Evolutionary conservation across 2,329 filamentous ascomycete genomes (phyloP), one percentile per base, ranked within the genome.

Genomic region (Aaosphaeria pasadenensis): DNA sequence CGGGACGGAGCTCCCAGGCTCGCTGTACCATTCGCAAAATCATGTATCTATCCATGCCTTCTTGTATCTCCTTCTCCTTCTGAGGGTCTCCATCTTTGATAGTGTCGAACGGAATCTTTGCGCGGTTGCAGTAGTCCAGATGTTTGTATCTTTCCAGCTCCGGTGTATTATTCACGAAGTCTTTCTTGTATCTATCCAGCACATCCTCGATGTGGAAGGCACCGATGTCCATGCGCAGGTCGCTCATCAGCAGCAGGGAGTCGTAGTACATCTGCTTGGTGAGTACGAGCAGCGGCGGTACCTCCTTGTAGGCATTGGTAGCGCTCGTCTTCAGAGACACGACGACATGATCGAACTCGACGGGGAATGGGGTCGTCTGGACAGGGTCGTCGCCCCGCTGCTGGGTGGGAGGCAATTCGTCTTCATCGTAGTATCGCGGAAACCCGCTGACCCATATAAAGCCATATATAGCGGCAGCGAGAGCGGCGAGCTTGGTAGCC

Each of bases 281-380:
- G 30, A 58, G 54, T 11, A 64, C 52, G 32, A 67, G 50, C 24
- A 56, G 41, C 2, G 67, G 67, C 4, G 80, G 78, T 4, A 84
- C 70, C 58, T 82, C 82, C 24, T 77, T 72, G 52, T 72, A 71
- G 24, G 78, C 74, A 59, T 84, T 77, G 17, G 77, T 80, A 4
- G 80, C 79, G 33, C 80, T 79, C 3, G 81, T 83, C 49, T 77
- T 77, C 55, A 84, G 70, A 13, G 81, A 71, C 5, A 83, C 75
- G 39, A 82, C 72, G 31, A 83, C 54, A 32, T 65, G 52, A 41
- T 65, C 59, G 36, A 49, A 43, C n/a, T 52, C 39, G 45, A 64
- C 56, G 30, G 31, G 46, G 45, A 60, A 48, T 17, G 60, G 61
- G 13, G 51, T 56, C 4, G 52, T 43, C 24, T 53, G 53, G 17